Conservation (phyloP, 495 filamentous ascomycete species). For the Cercophora newfieldiana region DNA sequence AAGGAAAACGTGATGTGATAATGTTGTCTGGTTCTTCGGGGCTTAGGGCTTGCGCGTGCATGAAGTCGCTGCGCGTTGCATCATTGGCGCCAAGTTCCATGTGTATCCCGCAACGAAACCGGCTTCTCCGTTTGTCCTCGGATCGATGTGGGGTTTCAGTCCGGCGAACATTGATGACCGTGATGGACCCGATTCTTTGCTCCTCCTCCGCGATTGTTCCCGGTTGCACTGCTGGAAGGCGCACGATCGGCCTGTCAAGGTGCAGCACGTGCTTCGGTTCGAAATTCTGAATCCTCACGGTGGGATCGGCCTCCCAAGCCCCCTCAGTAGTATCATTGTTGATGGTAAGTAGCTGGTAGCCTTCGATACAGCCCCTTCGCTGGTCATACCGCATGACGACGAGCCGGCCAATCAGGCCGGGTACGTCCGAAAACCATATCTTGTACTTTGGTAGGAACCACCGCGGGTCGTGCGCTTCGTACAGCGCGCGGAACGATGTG, state of each 20-base stretch:
- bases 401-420: conserved; percentile 64
- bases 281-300: conserved; percentile 76
- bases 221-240: conserved; percentile 37
- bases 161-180: neutral
- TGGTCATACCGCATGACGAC: conserved; percentile 73
- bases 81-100: conserved; percentile 46
- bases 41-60: conserved; percentile 46
- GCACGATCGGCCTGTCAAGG: conserved; percentile 69
- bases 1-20: conserved; percentile 38
- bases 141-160: neutral
- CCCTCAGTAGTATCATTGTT: conserved; percentile 52
- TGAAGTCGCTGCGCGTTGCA: conserved; percentile 44
- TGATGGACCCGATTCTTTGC: neutral
- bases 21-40: conserved; percentile 17
- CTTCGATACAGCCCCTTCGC: conserved; percentile 72
- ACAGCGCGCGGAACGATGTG: conserved; percentile 65
- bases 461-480: conserved; percentile 69
- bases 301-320: conserved; percentile 51
- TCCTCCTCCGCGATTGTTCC: neutral
- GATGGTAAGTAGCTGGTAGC: conserved; percentile 71
- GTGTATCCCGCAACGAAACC: conserved; percentile 50
- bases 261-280: conserved; percentile 67
- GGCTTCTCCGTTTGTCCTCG: conserved; percentile 19
- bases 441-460: conserved; percentile 82
- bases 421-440: conserved; percentile 79